Evolutionary conservation across 306 rosid genomes (phyloP).

Genomic region (Prunus campanulata): DNA sequence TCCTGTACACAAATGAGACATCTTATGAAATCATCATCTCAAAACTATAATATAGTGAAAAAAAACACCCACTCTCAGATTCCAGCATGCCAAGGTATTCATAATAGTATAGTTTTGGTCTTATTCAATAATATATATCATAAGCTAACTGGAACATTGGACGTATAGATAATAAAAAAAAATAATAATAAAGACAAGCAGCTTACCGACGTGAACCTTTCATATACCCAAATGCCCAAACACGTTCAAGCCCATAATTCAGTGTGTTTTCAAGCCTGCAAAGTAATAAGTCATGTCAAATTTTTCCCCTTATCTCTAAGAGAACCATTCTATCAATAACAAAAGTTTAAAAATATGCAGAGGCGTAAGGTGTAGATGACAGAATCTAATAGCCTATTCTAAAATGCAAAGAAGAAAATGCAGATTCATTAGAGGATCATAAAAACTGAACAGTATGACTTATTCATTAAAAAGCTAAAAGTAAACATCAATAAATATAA

Average conservation of each 20-base stretch:
- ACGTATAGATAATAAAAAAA: background rate
- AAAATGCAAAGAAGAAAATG: background rate
- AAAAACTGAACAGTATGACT: background rate
- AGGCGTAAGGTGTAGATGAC: background rate
- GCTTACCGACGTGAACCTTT: constrained; percentile 92
- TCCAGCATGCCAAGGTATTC: background rate
- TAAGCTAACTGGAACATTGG: background rate
- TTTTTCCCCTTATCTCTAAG: background rate
- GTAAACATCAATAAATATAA: background rate
- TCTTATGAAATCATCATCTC: background rate
- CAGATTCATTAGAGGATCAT: background rate
- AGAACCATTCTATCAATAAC: background rate
- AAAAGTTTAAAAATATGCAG: background rate
- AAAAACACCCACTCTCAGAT: background rate
- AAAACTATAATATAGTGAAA: background rate
- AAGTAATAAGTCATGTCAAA: background rate
- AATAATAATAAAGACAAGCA: constrained; percentile 4
- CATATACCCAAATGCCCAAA: constrained; percentile 96
- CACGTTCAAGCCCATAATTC: constrained; percentile 98
- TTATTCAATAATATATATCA: background rate
- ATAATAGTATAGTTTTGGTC: background rate
- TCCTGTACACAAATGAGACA: constrained; percentile 37
- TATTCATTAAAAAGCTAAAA: background rate
- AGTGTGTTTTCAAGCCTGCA: constrained; percentile 97
- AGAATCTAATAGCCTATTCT: background rate